Conservation (phyloP, 2,329 filamentous ascomycete genomes). For the Paecilomyces formosus region DNA sequence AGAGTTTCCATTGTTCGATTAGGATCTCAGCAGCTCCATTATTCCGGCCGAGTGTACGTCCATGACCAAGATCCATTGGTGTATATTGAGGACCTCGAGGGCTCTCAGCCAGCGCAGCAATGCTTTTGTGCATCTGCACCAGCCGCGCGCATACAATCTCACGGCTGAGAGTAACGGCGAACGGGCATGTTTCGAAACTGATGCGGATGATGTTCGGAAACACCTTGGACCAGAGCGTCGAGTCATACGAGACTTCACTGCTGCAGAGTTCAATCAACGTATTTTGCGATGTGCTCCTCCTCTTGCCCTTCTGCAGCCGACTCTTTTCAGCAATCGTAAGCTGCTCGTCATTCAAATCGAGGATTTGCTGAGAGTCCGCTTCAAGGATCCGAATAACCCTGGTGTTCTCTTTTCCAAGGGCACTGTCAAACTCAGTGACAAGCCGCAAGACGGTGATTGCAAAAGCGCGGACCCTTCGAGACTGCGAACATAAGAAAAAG, state of each 20-base stretch:
- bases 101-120: constrained; percentile 70
- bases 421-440: constrained; percentile 88
- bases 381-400: constrained; percentile 90
- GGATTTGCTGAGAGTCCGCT: constrained; percentile 76
- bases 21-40: constrained; percentile 72
- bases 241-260: constrained; percentile 90
- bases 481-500: constrained; percentile 96
- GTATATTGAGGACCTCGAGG: constrained; percentile 45
- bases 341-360: constrained; percentile 86
- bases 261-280: constrained; percentile 90
- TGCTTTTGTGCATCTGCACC: constrained; percentile 83
- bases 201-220: constrained; percentile 92
- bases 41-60: constrained; percentile 40
- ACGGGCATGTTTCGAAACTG: constrained; percentile 82
- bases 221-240: constrained; percentile 94
- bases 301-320: constrained; percentile 80
- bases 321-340: constrained; percentile 82
- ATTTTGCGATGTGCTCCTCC: constrained; percentile 73
- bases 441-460: constrained; percentile 87
- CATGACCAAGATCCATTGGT: constrained; percentile 27
- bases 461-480: constrained; percentile 77
- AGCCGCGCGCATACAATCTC: constrained; percentile 90
- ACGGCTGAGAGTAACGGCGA: constrained; percentile 81
- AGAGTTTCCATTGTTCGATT: constrained; percentile 96
- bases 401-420: constrained; percentile 70